Evolutionary conservation across 2,329 filamentous ascomycete species (phyloP).

Genomic region (Mycosphaerella sp.): DNA sequence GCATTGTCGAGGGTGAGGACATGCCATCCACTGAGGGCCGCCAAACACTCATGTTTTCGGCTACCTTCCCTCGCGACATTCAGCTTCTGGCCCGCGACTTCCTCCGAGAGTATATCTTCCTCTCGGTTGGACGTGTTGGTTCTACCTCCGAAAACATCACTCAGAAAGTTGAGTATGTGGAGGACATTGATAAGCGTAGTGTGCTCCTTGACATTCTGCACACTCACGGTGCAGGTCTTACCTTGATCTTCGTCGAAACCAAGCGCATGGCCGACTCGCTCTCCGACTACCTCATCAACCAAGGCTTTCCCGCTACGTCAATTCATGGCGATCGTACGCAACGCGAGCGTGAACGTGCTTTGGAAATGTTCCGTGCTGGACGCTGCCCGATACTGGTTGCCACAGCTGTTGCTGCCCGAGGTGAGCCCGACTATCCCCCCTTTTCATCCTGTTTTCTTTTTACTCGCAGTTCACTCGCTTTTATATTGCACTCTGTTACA

Average conservation of each 20-base stretch:
- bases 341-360: slow-evolving; percentile 93
- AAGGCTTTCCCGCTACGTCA: slow-evolving; percentile 94
- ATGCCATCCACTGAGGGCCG: slow-evolving; percentile 80
- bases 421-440: slow-evolving; percentile 10
- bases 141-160: slow-evolving; percentile 99
- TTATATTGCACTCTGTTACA: too few relatives aligned
- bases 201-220: slow-evolving; percentile 96
- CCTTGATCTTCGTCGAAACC: slow-evolving; percentile 97
- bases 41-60: slow-evolving; percentile 99
- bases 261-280: slow-evolving; percentile 99
- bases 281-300: slow-evolving; percentile 97
- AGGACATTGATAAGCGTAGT: slow-evolving; percentile 95
- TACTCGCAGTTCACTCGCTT: neutral
- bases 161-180: slow-evolving; percentile 96
- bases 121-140: slow-evolving; percentile 96
- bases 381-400: slow-evolving; percentile 95
- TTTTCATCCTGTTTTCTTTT: neutral
- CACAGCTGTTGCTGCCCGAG: slow-evolving; percentile 84
- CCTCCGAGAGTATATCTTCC: slow-evolving; percentile 98
- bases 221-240: slow-evolving; percentile 82
- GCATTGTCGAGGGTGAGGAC: slow-evolving; percentile 96
- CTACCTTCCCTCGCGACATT: slow-evolving; percentile 97
- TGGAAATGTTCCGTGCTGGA: slow-evolving; percentile 95
- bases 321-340: slow-evolving; percentile 99
- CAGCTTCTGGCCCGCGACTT: slow-evolving; percentile 99